Base-by-base conservation (phyloP, 78 protist genomes). In the Andalucia godoyi region DNA sequence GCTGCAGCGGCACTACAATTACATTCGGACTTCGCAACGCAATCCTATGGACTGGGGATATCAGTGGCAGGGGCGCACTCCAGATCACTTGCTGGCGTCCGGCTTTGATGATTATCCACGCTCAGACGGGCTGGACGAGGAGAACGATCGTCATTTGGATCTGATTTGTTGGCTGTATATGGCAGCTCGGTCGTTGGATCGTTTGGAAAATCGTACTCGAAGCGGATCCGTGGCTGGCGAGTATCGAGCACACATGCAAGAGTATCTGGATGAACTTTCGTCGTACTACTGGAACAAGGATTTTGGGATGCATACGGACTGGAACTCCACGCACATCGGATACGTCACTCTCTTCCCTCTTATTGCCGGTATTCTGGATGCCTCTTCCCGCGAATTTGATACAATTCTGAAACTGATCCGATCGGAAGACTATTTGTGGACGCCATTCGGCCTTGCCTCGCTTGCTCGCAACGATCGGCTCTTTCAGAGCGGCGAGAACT, bases 61-160 rank as follows among this genome's bases (percentile, higher is more conserved):
- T 67, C 50, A 85, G 10, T 90, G 95, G 95, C 66, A 79, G 8
- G 92, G 89, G 15, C 62, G 87, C 32, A n/a, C 36, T 43, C 27
- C 52, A 55, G 42, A 27, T 47, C 94, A 74, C 43, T 83, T 85
- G 1, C 66, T 90, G 50, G 46, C 93, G 23, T 74, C 83, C 0
- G 96, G 90, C 3, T 75, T 90, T 25, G 93, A 87, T 49, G 96
- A 90, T 50, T 90, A 76, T 61, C 96, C 96, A 38, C 60, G 95
- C 23, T 57, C 80, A 15, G 45, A 38, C 13, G 9, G 7, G 43
- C 8, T 34, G 7, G 37, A 5, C 15, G 61, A 12, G 7, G 27
- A 23, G 7, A 15, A 13, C 0, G 91, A 90, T 53, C 39, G 74
- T 2, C 96, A 91, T 64, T 63, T 91, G 1, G 96, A 91, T 57